phyloP scores from a whole-genome alignment of 768 basidiomycete genomes.

The Macrolepiota dolichaula region DNA sequence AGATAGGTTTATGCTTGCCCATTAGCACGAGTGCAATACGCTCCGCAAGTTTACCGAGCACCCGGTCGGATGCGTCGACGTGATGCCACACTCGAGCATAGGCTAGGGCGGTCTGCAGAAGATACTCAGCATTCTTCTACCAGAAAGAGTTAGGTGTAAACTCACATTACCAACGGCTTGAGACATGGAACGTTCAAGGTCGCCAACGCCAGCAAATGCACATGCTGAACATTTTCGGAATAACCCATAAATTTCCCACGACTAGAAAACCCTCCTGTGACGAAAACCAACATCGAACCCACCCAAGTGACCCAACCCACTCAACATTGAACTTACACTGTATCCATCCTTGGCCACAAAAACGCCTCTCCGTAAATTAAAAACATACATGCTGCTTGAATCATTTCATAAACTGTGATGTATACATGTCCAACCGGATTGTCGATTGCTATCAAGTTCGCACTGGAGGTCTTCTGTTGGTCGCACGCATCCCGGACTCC shows the following conservation, averaged over 20 bases:
- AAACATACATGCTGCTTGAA: background rate
- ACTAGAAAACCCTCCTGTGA: background rate
- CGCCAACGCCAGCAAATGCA: background rate
- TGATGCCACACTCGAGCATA: constrained; percentile 97
- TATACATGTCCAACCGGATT: background rate
- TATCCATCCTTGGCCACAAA: background rate
- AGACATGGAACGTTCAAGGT: constrained; percentile 50
- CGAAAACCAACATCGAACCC: background rate
- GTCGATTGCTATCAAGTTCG: background rate
- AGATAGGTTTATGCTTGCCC: constrained; percentile 99
- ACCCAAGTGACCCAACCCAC: too few relatives aligned
- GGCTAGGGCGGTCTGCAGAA: constrained; percentile 81
- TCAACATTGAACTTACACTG: background rate
- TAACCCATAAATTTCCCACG: constrained; percentile 11
- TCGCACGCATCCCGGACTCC: background rate
- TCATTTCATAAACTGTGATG: background rate
- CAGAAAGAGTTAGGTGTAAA: constrained; percentile 6
- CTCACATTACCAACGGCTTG: constrained; percentile 79
- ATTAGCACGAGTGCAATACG: constrained; percentile 93
- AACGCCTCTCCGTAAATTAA: background rate
- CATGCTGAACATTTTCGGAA: constrained; percentile 3
- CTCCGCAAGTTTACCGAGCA: constrained; percentile 93
- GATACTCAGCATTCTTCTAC: background rate
- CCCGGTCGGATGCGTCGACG: constrained; percentile 84
- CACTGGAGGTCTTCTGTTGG: background rate